Base-by-base conservation (phyloP, 305 asterid species). In the Solanum chacoense region DNA sequence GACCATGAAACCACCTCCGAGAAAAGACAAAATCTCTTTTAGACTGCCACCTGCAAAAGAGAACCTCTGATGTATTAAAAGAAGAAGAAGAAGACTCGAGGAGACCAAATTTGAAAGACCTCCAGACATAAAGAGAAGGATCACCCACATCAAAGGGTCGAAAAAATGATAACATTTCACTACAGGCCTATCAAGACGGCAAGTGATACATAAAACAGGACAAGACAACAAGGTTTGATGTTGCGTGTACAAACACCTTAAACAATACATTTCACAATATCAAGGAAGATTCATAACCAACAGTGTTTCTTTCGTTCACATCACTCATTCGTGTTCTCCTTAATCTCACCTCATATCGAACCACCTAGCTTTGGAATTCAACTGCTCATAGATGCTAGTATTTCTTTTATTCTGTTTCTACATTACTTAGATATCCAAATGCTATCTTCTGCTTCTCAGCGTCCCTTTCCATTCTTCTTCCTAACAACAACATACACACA, bases 1-100 rank as follows among this genome's bases (percentile, higher is more conserved):
- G 98, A 89, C 96, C 98, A 45, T 94, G 97, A 92, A 95, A 96
- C 99, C 99, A 97, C 89, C 95, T 98, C 92, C 99, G 92, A 86
- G 99, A 95, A 91, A 94, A 97, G 80, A 96, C 95, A 88, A 97
- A 97, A 91, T 97, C 99, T 92, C 94, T 94, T 93, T 93, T 98
- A 40, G 95, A 90, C 86, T 93, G 94, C 99, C 99, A 93, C 99
- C 99, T 98, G 96, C 91, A 92, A 63, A 88, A 89, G 42, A 85
- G 87, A 89, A 93, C 69, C 67, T 86, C 71, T 28, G 87, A 77
- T 45, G 87, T 69, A 38, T 89, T 69, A 71, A 89, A 18, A 87
- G 88, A 85, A 38, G 35, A 89, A 59, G 90, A 89, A 59, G 90
- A 29, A 72, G 74, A 79, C 75, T 88, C 78, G 83, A 88, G 89